Evolutionary conservation across 2,329 filamentous ascomycete genomes (phyloP), one percentile per base, ranked within the genome.

Genomic region (Lasiodiplodia hormozganensis): DNA sequence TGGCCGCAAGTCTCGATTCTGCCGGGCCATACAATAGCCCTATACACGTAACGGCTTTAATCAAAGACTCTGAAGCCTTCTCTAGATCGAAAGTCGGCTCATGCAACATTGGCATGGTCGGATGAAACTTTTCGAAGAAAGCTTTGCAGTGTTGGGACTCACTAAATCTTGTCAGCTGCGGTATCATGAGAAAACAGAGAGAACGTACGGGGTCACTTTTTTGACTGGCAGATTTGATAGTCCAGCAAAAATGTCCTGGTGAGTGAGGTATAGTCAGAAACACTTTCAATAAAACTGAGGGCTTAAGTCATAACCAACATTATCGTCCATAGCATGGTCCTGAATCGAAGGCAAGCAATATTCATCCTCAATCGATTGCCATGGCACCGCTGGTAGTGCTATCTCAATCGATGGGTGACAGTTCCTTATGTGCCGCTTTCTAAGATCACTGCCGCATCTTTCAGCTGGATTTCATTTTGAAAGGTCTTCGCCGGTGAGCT

Each of bases 361-460:
- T 11, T 62, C 58, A 21, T 62, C 58, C 11, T 62, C 58, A 8
- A 62, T 49, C 2, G 58, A 49, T 3, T 62, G 58, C 58, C 58
- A 62, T 4, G 58, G 25, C 5, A 62, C 25, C 2, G 40, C 40
- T 7, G 58, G 58, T 40, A 51, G n/a, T 10, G 34, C 34, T 14
- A 47, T 60, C 23, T 62, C 58, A 10, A 51, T 49, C 3, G 58
- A 62, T 7, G 58, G 58, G 7, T 62, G 58, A 16, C 58, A 62
- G 4, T 62, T 62, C 2, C 58, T n/a, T 4, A 62, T 34, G 18
- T 62, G 58, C 16, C 58, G 40, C 40, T 62, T 62, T 2, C 58
- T 49, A 1, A 62, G 40, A 11, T 62, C 58, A 25, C 58, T 62
- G 25, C 6, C 6, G 2, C 11, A 1, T 34, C 2, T 2, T 12